Percentiles rank a stretch among this genome's conserved stretches.
Conservation (phyloP, 768 basidiomycete species). For the Podaxis sp. region DNA sequence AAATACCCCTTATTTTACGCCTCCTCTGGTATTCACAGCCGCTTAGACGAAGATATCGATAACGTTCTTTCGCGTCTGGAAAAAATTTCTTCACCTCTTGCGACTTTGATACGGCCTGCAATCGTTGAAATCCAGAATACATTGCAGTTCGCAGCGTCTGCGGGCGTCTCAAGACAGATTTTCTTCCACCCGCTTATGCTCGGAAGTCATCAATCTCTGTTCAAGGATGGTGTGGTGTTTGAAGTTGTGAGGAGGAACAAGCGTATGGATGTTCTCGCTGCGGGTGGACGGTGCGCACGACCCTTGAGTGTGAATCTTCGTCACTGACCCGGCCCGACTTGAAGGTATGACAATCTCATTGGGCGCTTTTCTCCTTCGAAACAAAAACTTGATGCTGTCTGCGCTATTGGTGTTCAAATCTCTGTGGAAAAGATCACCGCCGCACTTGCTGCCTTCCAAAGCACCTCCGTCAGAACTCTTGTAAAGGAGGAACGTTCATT, state of each 20-base stretch:
- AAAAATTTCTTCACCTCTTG: constrained; percentile 51
- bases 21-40: not conserved
- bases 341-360: constrained; percentile 73
- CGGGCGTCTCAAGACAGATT: constrained; percentile 62
- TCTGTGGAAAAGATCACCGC: constrained; percentile 74
- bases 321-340: not conserved
- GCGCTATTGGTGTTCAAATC: constrained; percentile 74
- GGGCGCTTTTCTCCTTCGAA: constrained; percentile 52
- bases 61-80: constrained; percentile 51
- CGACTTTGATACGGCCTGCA: constrained; percentile 41
- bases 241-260: constrained; percentile 70
- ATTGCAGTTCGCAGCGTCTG: constrained; percentile 51
- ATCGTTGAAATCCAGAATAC: constrained; percentile 62
- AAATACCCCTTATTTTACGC: not conserved
- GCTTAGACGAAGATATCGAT: constrained; percentile 59
- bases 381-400: constrained; percentile 46
- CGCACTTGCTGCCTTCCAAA: constrained; percentile 66
- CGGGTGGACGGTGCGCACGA: constrained; percentile 66
- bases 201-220: constrained; percentile 56
- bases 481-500: constrained; percentile 80
- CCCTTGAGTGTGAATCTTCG: not conserved
- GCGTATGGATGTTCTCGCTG: constrained; percentile 66
- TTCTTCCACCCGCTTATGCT: constrained; percentile 74
- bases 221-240: constrained; percentile 71
- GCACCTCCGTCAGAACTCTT: constrained; percentile 59